phyloP scores from a whole-genome alignment of 2,329 filamentous ascomycete genomes.

The Neopestalotiopsis clavispora region DNA sequence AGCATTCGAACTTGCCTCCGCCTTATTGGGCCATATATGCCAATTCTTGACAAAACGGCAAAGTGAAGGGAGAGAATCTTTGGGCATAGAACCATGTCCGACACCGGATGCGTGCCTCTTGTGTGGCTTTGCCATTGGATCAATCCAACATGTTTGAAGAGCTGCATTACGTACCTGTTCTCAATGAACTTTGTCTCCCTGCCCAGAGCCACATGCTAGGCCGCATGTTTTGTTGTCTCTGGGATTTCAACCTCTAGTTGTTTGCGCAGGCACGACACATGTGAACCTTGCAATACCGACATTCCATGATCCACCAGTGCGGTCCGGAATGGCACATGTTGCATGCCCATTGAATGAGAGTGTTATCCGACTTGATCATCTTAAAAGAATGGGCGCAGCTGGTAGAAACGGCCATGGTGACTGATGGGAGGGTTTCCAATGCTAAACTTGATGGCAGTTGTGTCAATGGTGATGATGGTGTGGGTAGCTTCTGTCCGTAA shows the following conservation, averaged over 20 bases:
- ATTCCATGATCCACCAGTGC: constrained; percentile 73
- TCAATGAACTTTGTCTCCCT: neutral
- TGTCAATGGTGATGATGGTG: neutral
- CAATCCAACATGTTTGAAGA: neutral
- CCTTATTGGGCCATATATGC: neutral
- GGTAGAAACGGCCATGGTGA: constrained; percentile 57
- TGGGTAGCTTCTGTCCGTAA: neutral
- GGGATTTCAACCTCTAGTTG: constrained; percentile 32
- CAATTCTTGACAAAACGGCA: neutral
- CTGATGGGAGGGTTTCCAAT: constrained; percentile 17
- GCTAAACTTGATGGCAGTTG: neutral
- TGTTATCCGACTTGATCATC: constrained; percentile 71
- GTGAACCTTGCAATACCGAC: constrained; percentile 71
- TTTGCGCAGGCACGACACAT: constrained; percentile 64
- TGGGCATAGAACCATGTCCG: neutral
- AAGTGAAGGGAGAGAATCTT: neutral
- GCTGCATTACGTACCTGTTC: neutral
- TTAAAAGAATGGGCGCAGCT: constrained; percentile 67
- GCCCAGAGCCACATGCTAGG: neutral
- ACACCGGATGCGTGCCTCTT: neutral
- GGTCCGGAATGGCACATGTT: constrained; percentile 67
- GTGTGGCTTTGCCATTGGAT: neutral
- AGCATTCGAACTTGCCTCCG: neutral
- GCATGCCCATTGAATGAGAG: constrained; percentile 69
- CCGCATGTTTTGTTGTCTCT: neutral